Percentiles rank a stretch among this genome's conserved stretches.
Conservation (phyloP, 306 rosid genomes). For the Pyrus communis region DNA sequence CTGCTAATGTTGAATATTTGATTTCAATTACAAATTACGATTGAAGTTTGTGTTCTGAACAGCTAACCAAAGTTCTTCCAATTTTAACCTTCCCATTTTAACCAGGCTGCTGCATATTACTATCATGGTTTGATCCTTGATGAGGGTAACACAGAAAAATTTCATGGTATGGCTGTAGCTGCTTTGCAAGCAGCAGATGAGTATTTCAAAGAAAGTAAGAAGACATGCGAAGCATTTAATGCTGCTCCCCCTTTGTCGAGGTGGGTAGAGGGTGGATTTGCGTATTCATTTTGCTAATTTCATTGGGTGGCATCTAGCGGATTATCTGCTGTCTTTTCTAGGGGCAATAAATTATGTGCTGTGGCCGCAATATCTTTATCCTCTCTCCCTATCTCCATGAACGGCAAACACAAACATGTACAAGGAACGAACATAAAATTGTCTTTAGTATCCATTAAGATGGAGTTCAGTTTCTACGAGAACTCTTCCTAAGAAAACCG, state of each 20-base stretch:
- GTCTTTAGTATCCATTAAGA: not conserved
- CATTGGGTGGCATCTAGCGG: not conserved
- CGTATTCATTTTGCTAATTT: not conserved
- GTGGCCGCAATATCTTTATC: not conserved
- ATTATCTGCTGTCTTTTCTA: not conserved
- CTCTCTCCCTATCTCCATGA: not conserved
- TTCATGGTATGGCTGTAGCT: slow-evolving; percentile 99
- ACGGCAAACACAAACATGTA: not conserved
- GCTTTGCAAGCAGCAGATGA: slow-evolving; percentile 98
- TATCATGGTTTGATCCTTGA: slow-evolving; percentile 96
- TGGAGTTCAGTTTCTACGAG: too few species aligned
- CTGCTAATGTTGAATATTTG: not conserved
- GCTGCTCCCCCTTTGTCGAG: slow-evolving; percentile 73
- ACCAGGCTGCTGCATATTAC: slow-evolving; percentile 96
- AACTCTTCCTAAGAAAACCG: too few species aligned
- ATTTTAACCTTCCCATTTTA: slow-evolving; percentile 3
- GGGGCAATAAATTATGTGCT: not conserved
- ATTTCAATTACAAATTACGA: not conserved
- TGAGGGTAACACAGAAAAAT: slow-evolving; percentile 95
- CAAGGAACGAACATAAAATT: not conserved
- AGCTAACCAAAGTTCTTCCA: slow-evolving; percentile 13
- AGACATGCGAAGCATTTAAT: slow-evolving; percentile 68
- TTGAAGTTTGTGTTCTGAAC: slow-evolving; percentile 4
- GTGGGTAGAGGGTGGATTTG: slow-evolving; percentile 17
- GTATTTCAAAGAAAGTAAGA: slow-evolving; percentile 90